Evolutionary conservation across 805 yeast genomes (phyloP).

Genomic region (Kregervanrija pseudodelftensis): DNA sequence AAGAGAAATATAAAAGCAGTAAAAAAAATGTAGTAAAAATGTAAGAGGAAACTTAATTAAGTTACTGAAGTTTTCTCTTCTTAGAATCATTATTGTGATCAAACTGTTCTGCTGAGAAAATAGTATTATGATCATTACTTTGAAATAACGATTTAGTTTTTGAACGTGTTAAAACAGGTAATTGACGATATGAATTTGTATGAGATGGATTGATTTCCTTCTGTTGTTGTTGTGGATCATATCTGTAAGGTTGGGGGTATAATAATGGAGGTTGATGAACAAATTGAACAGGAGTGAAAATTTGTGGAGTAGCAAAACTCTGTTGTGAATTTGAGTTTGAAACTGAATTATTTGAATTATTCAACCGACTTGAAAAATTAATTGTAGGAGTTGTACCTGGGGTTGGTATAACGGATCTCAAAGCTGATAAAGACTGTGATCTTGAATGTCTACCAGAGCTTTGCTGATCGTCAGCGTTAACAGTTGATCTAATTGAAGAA

Average conservation of each 20-base stretch:
- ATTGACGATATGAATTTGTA: slow-evolving; percentile 5
- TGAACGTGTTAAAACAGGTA: slow-evolving; percentile 13
- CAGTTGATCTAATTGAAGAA: slow-evolving; percentile 2
- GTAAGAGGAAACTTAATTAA: too few species aligned
- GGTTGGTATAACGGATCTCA: slow-evolving; percentile 17
- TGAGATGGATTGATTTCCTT: slow-evolving; percentile 3
- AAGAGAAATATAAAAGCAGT: too few species aligned
- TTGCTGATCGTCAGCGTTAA: slow-evolving; percentile 6
- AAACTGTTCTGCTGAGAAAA: slow-evolving; percentile 4
- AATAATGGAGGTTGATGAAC: slow-evolving; percentile 3
- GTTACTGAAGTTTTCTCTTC: slow-evolving; percentile 1
- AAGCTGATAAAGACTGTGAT: slow-evolving; percentile 17
- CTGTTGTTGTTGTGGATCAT: slow-evolving; percentile 1
- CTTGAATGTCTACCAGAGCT: slow-evolving; percentile 12
- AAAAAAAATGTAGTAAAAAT: too few species aligned
- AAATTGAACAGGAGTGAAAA: slow-evolving; percentile 14
- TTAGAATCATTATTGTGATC: slow-evolving; percentile 1
- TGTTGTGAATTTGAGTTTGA: slow-evolving; percentile 4
- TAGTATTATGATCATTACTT: slow-evolving; percentile 2
- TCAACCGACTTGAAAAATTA: slow-evolving; percentile 8
- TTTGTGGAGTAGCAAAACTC: slow-evolving; percentile 12
- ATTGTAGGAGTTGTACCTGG: slow-evolving; percentile 27
- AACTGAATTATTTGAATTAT: slow-evolving; percentile 2
- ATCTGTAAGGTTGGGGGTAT: slow-evolving; percentile 2
- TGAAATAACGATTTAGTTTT: slow-evolving; percentile 8